Evolutionary conservation across 2,329 filamentous ascomycete genomes (phyloP), one percentile per base, ranked within the genome.

Genomic region (Chrysoporthe deuterocubensis): DNA sequence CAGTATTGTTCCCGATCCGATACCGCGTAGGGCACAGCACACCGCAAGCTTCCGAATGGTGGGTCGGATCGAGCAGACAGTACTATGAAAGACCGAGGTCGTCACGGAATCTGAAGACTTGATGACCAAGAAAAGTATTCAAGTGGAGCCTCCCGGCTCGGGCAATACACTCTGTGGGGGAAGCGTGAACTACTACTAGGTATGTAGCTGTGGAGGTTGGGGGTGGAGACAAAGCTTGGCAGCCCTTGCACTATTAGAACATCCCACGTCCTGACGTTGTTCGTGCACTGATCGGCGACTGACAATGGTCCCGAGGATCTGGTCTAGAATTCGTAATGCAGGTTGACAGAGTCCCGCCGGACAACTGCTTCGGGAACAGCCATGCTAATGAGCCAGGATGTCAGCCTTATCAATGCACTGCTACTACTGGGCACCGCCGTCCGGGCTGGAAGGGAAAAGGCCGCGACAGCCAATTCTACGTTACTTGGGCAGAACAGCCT

Each of bases 141-240:
- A 14, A 18, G 58, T 61, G 58, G 42, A 34, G 42, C 14, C 26
- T 44, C 32, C 21, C 4, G 26, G 43, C 32, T 26, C n/a, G 43
- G 60, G 60, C 60, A 52, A 48, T 62, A 62, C 11, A 50, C 60
- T 62, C 50, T 37, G 60, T 48, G 60, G 60, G 18, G 60, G 44
- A 50, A 62, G 34, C 44, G 44, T 62, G 60, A 44, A 37, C 26
- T 32, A 52, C 21, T 37, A 40, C 37, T 40, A 40, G 37, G 5
- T 40, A 9, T 9, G 37, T 40, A 40, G 37, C 9, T 40, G 37
- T 9, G 37, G 37, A 40, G 37, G 37, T 58, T 42, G 56, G 56
- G 26, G 32, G 34, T 58, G 56, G 56, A 40, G 34, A 37, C 32
- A 8, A 13, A 11, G 21, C 44, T 26, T 54, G 50, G 50, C 7